Conservation (phyloP, 495 filamentous ascomycete genomes). For the Extremus antarcticus region DNA sequence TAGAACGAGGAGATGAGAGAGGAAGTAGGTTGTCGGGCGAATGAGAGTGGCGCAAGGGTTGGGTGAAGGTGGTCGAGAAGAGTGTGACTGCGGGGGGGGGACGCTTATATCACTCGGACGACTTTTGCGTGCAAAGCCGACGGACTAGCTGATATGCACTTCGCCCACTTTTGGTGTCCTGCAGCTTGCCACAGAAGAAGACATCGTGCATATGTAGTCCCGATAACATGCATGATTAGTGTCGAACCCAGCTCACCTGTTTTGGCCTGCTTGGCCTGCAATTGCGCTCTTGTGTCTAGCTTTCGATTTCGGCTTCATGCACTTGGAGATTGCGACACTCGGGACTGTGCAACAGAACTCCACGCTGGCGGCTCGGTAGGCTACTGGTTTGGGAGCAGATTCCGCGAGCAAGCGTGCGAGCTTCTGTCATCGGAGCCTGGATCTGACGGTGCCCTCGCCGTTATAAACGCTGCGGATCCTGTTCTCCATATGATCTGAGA, state of each 20-base stretch:
- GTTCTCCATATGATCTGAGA: not conserved
- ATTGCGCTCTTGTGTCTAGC: not conserved
- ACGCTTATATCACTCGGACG: constrained; percentile 8
- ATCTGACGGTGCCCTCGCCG: not conserved
- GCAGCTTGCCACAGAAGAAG: no score
- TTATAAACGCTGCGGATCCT: not conserved
- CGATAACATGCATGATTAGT: constrained; percentile 7
- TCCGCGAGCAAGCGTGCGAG: no score
- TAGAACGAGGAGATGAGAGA: not conserved
- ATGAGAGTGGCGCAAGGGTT: constrained; percentile 12
- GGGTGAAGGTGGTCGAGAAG: constrained; percentile 6
- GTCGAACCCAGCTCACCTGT: constrained; percentile 1
- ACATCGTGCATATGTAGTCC: constrained; percentile 9
- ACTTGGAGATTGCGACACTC: not conserved
- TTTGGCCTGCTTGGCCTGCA: not conserved
- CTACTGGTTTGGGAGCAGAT: not conserved
- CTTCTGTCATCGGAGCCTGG: not conserved
- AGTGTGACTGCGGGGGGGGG: not conserved
- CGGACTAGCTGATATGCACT: not conserved
- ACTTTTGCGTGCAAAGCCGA: not conserved
- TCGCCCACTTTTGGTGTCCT: constrained; percentile 1
- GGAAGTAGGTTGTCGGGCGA: not conserved
- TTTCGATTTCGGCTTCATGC: not conserved
- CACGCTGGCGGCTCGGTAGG: no score
- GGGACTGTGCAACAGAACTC: no score